phyloP scores from a whole-genome alignment of 139 green algal genomes.

The Tetraselmis striata region DNA sequence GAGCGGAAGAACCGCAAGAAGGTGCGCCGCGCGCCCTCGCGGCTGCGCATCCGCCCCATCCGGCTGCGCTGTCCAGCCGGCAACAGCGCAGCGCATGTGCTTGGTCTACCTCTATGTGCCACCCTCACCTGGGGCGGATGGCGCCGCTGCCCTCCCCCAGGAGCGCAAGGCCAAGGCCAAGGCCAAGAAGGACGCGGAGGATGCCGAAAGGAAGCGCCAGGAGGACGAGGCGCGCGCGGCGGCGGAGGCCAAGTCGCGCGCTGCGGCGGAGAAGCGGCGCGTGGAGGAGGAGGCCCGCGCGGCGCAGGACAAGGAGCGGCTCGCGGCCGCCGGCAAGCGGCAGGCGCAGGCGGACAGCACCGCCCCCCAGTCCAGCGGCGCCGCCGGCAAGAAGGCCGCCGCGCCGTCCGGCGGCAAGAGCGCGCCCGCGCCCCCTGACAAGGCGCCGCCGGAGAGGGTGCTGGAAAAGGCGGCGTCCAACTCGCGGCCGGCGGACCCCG shows the following conservation, averaged over 20 bases:
- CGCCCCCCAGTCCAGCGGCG: background rate
- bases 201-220: conserved; percentile 24
- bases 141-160: too few species aligned
- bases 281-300: background rate
- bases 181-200: conserved; percentile 54
- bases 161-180: conserved; percentile 10
- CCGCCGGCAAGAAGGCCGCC: background rate
- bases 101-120: too few species aligned
- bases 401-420: background rate
- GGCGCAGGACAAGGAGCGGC: background rate
- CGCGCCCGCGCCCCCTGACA: background rate
- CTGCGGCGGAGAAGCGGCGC: conserved; percentile 16
- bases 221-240: conserved; percentile 44
- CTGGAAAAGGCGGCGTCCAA: background rate
- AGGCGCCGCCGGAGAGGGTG: background rate
- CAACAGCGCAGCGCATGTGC: too few species aligned
- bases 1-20: conserved; percentile 66
- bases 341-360: background rate
- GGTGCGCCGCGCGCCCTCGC: too few species aligned
- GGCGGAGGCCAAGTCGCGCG: conserved; percentile 29
- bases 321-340: background rate
- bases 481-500: too few species aligned
- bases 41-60: too few species aligned
- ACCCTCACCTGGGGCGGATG: too few species aligned
- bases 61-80: too few species aligned